Evolutionary conservation across 139 green algal species (phyloP).

Genomic region (Pycnococcus provasolii): DNA sequence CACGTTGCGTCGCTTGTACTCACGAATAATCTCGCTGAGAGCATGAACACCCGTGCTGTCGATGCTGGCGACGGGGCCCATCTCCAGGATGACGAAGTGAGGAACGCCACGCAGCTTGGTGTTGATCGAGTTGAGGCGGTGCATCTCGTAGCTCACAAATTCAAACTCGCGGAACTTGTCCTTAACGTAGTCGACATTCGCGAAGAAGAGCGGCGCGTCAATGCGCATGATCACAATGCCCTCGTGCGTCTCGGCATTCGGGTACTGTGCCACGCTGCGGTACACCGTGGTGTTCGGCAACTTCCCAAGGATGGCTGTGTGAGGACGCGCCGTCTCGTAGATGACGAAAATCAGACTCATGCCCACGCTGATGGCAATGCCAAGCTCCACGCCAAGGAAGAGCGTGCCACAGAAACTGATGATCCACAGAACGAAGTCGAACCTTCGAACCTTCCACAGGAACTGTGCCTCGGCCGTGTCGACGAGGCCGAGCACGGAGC

Average conservation of each 20-base stretch:
- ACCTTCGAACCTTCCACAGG: slow-evolving; percentile 27
- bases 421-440: slow-evolving; percentile 30
- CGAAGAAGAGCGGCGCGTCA: slow-evolving; percentile 59
- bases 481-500: slow-evolving; percentile 30
- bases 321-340: slow-evolving; percentile 58
- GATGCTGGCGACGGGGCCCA: slow-evolving; percentile 60
- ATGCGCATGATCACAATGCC: slow-evolving; percentile 55
- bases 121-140: background rate
- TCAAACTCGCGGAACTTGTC: slow-evolving; percentile 19
- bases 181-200: slow-evolving; percentile 51
- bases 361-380: slow-evolving; percentile 56
- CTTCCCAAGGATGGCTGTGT: slow-evolving; percentile 63
- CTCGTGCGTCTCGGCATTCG: slow-evolving; percentile 38
- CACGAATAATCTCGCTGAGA: slow-evolving; percentile 17
- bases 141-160: background rate
- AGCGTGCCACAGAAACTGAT: slow-evolving; percentile 46
- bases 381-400: slow-evolving; percentile 52
- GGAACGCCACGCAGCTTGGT: slow-evolving; percentile 6
- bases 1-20: slow-evolving; percentile 19
- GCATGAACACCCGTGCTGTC: slow-evolving; percentile 56
- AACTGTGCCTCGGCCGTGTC: slow-evolving; percentile 32
- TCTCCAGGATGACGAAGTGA: slow-evolving; percentile 64
- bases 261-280: slow-evolving; percentile 69
- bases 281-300: slow-evolving; percentile 50
- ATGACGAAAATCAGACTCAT: slow-evolving; percentile 35